Evolutionary conservation across 805 yeast species (phyloP).

Genomic region (Candida vaughaniae): DNA sequence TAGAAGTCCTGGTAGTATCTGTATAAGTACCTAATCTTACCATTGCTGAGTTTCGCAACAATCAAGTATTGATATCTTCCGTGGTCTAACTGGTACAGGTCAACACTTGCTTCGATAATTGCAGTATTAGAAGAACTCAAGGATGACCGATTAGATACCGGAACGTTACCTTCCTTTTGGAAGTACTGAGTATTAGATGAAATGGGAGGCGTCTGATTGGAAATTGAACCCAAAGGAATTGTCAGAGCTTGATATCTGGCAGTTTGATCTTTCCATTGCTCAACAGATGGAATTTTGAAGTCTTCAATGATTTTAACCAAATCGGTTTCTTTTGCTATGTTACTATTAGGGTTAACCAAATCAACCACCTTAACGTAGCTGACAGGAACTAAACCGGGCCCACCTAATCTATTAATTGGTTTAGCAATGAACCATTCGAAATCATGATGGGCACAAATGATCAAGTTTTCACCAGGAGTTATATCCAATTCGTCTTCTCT

Average conservation of each 20-base stretch:
- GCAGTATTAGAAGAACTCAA: conserved; percentile 29
- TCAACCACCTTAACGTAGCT: conserved; percentile 85
- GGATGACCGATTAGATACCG: conserved; percentile 24
- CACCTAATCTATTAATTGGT: conserved; percentile 92
- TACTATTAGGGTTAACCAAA: conserved; percentile 42
- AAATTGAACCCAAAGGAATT: conserved; percentile 61
- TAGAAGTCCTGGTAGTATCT: conserved; percentile 95
- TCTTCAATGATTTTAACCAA: conserved; percentile 51
- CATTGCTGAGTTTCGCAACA: conserved; percentile 63
- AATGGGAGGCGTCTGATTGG: conserved; percentile 28
- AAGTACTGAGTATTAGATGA: conserved; percentile 40
- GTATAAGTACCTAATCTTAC: conserved; percentile 69
- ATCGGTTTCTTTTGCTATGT: conserved; percentile 39
- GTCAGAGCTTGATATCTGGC: conserved; percentile 92
- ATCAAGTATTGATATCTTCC: conserved; percentile 90
- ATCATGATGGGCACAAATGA: conserved; percentile 94
- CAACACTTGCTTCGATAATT: conserved; percentile 70
- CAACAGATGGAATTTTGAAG: conserved; percentile 85
- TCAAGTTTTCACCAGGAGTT: conserved; percentile 80
- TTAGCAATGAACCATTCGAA: conserved; percentile 98
- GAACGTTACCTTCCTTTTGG: conserved; percentile 18
- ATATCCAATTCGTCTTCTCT: conserved; percentile 83
- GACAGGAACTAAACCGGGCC: conserved; percentile 95
- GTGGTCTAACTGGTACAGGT: conserved; percentile 73
- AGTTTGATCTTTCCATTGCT: conserved; percentile 89